Evolutionary conservation across 2,329 filamentous ascomycete species (phyloP).

Genomic region (Penicillium sp.): DNA sequence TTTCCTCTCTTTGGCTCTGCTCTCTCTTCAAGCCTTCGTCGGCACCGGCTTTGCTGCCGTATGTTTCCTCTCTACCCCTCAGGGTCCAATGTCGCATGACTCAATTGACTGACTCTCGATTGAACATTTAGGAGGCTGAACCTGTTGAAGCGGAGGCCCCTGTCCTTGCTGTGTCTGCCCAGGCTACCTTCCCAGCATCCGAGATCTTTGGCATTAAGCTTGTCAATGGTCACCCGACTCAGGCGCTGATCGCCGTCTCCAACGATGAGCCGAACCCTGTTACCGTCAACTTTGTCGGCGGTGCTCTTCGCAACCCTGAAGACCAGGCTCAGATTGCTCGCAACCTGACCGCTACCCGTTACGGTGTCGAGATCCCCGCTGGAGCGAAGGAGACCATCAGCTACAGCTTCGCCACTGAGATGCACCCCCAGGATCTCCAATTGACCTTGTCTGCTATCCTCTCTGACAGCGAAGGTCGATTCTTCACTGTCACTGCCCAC

Average conservation of each 20-base stretch:
- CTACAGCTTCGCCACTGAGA: conserved; percentile 84
- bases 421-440: conserved; percentile 86
- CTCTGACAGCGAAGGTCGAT: conserved; percentile 62
- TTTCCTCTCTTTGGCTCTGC: conserved; percentile 69
- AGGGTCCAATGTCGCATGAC: conserved; percentile 6
- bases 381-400: conserved; percentile 75
- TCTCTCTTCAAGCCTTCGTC: conserved; percentile 68
- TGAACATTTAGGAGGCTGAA: conserved; percentile 54
- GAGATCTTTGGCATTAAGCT: conserved; percentile 95
- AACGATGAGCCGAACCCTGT: conserved; percentile 84
- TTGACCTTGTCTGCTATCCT: conserved; percentile 77
- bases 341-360: conserved; percentile 80
- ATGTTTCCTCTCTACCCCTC: conserved; percentile 40
- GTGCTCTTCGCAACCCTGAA: conserved; percentile 66
- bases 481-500: conserved; percentile 78
- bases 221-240: conserved; percentile 85
- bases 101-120: conserved; percentile 27
- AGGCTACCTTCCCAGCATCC: conserved; percentile 61
- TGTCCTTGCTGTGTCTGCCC: conserved; percentile 56
- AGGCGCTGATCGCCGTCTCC: conserved; percentile 76
- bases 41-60: conserved; percentile 64
- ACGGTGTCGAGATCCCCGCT: conserved; percentile 71
- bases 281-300: conserved; percentile 73
- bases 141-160: conserved; percentile 66
- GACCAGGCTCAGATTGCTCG: conserved; percentile 65